phyloP scores from a whole-genome alignment of 129 eudicot genomes.

The Escallonia herrerae region DNA sequence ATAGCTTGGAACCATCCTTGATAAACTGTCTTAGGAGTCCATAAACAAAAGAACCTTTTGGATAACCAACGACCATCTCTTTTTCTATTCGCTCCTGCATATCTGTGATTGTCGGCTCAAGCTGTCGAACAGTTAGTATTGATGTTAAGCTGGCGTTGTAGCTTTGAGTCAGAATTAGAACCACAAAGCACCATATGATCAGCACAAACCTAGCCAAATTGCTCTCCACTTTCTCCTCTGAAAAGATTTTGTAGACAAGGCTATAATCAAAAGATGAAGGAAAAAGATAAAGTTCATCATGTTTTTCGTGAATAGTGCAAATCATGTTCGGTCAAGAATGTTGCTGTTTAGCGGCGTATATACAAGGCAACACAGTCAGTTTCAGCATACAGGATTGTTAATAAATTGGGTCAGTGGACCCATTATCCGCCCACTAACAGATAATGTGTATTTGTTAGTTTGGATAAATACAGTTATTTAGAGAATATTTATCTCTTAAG shows the following conservation, averaged over 20 bases:
- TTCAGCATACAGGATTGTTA: too few relatives aligned
- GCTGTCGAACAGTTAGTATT: constrained; percentile 50
- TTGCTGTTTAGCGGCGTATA: too few relatives aligned
- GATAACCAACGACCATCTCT: constrained; percentile 38
- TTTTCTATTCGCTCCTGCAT: constrained; percentile 23
- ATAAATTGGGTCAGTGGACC: too few relatives aligned
- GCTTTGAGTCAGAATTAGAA: constrained; percentile 54
- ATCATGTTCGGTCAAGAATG: too few relatives aligned
- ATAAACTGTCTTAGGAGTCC: constrained; percentile 20
- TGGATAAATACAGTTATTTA: too few relatives aligned
- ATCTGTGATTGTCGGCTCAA: constrained; percentile 42
- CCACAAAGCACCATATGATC: constrained; percentile 58
- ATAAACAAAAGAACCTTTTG: constrained; percentile 36
- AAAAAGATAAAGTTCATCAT: too few relatives aligned
- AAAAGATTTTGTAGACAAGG: neutral
- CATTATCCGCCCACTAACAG: too few relatives aligned
- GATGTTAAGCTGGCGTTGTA: constrained; percentile 70
- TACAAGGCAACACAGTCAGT: too few relatives aligned
- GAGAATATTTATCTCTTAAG: too few relatives aligned
- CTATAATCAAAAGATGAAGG: neutral
- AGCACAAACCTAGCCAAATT: constrained; percentile 53
- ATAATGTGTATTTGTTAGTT: too few relatives aligned
- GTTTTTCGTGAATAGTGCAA: too few relatives aligned
- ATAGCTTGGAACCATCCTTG: constrained; percentile 16
- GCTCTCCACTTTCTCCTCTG: constrained; percentile 46